Percentiles rank a stretch among this genome's conserved stretches.
phyloP scores from a whole-genome alignment of 768 basidiomycete species.

The Collybia mongolica region DNA sequence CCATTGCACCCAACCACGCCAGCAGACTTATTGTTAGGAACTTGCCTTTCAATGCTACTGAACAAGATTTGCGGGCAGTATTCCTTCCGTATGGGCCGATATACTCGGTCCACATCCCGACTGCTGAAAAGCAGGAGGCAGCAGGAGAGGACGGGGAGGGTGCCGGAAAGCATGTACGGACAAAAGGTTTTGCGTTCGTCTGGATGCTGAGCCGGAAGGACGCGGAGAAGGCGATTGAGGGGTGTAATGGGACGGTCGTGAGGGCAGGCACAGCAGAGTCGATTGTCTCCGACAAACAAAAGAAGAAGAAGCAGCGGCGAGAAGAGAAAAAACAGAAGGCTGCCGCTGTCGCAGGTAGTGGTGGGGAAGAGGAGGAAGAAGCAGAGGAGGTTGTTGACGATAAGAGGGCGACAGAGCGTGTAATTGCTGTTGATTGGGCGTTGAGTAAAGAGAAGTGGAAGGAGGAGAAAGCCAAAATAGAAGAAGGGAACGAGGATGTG shows the following conservation, averaged over 20 bases:
- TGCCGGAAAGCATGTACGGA: constrained; percentile 27
- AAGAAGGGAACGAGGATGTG: constrained; percentile 35
- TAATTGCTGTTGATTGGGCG: constrained; percentile 96
- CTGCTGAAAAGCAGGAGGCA: constrained; percentile 26
- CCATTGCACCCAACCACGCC: constrained; percentile 60
- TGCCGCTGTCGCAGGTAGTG: constrained; percentile 33
- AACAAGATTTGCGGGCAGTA: constrained; percentile 79
- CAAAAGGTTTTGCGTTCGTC: constrained; percentile 91
- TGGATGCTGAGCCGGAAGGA: constrained; percentile 89
- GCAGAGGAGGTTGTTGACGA: constrained; percentile 27
- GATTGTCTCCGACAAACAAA: constrained; percentile 62
- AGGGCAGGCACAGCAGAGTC: constrained; percentile 59
- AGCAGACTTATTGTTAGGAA: constrained; percentile 91
- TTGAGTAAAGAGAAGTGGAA: constrained; percentile 93
- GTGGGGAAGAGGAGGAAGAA: constrained; percentile 30
- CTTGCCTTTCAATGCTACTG: constrained; percentile 78
- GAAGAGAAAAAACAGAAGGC: constrained; percentile 49
- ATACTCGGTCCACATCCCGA: constrained; percentile 80
- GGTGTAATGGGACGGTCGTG: constrained; percentile 74
- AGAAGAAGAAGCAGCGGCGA: constrained; percentile 60
- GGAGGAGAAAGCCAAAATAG: constrained; percentile 65
- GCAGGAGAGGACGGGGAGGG: constrained; percentile 26
- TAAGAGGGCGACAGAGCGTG: constrained; percentile 46
- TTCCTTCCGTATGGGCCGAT: constrained; percentile 91
- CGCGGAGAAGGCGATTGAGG: constrained; percentile 78